Evolutionary conservation across 2,329 filamentous ascomycete species (phyloP), one percentile per base, ranked within the genome.

Genomic region (Stachybotrys chlorohalonatus): DNA sequence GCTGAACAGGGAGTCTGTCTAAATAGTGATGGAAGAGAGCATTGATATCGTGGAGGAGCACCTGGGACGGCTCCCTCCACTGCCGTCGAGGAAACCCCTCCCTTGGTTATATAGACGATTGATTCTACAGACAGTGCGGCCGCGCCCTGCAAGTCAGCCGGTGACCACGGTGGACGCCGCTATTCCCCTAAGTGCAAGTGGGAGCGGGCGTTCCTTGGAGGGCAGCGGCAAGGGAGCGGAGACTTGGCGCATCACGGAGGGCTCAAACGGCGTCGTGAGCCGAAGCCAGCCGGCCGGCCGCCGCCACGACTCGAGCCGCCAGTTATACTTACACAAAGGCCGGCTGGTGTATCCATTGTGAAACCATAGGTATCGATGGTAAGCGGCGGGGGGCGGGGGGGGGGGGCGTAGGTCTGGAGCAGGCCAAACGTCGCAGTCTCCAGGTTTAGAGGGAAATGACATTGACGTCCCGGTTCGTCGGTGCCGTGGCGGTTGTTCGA

Each of bases 141-240:
- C 36, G 36, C 36, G 36, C 36, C 36, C 36, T 42, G 36, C 36
- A 42, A 42, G 36, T 42, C 36, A 42, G 13, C 36, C 32, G 49
- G 49, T 31, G 53, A 48, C 51, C 49, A 42, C 55, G 49, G 53
- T 50, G 55, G 56, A 58, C 56, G 60, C 61, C 63, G 68, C 77
- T 80, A 79, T 75, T 75, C 78, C 77, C 75, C 75, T 80, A 80
- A 80, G 77, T 77, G 77, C 77, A 80, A 75, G 76, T 80, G 67
- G 68, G 73, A 68, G 70, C 73, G 74, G 24, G 24, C 57, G 54
- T 52, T 51, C 57, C 55, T 42, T 13, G 13, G 13, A 42, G 36
- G 36, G 9, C 9, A 42, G 24, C 24, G 24, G 24, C 24, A 24
- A 24, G 24, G 36, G 36, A 9, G 36, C 36, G 36, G 36, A 42